Conservation (phyloP, 768 basidiomycete genomes). For the Saitozyma podzolica region DNA sequence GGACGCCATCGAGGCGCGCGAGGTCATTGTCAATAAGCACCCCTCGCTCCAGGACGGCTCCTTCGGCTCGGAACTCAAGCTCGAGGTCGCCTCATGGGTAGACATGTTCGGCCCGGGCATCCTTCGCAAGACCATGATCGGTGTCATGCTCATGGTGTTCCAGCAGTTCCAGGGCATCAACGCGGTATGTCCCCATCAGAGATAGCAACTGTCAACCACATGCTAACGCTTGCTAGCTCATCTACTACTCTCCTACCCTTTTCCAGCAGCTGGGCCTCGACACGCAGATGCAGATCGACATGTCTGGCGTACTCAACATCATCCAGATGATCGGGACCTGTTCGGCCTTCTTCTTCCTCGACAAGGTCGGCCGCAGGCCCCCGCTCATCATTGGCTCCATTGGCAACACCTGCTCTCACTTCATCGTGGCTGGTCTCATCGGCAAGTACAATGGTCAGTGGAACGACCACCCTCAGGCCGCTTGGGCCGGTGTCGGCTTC, state of each 20-base stretch:
- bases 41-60: slow-evolving; percentile 1
- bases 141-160: slow-evolving; percentile 26
- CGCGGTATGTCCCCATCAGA: slow-evolving; percentile 4
- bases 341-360: slow-evolving; percentile 11
- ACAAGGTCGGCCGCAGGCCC: slow-evolving; percentile 18
- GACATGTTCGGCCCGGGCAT: no score
- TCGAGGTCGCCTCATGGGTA: no score
- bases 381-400: slow-evolving; percentile 56
- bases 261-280: slow-evolving; percentile 18
- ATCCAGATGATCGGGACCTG: slow-evolving; percentile 15
- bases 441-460: slow-evolving; percentile 51
- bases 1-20: slow-evolving; percentile 8
- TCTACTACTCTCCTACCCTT: slow-evolving; percentile 6
- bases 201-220: no score
- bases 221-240: background rate
- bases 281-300: slow-evolving; percentile 10
- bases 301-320: slow-evolving; percentile 21
- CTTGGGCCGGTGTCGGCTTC: no score
- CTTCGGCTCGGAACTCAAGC: no score
- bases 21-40: no score
- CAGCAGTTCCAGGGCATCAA: slow-evolving; percentile 30
- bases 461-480: no score
- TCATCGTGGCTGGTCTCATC: slow-evolving; percentile 67
- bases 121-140: slow-evolving; percentile 4
- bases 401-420: slow-evolving; percentile 57